phyloP scores from a whole-genome alignment of 2,329 filamentous ascomycete species.

The Cordyceps fumosorosea region DNA sequence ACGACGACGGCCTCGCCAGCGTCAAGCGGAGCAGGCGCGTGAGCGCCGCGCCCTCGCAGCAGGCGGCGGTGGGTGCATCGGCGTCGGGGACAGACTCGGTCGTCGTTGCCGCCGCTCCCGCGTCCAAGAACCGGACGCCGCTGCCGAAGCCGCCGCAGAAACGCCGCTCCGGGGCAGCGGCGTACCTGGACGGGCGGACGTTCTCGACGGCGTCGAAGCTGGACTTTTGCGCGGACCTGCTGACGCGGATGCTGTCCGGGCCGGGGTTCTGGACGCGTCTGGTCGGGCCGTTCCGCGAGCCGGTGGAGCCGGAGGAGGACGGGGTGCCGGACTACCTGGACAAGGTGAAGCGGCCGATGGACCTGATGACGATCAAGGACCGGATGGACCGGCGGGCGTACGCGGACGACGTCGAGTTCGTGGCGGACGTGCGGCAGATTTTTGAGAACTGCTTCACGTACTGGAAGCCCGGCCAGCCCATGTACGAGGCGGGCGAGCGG shows the following conservation, averaged over 20 bases:
- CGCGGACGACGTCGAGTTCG: constrained; percentile 44
- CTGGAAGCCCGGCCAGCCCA: constrained; percentile 48
- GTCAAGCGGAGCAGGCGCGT: constrained; percentile 39
- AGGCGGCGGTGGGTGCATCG: neutral
- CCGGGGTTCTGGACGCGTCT: constrained; percentile 62
- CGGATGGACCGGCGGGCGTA: constrained; percentile 54
- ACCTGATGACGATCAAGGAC: constrained; percentile 51
- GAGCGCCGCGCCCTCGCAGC: constrained; percentile 15
- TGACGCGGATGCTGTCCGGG: constrained; percentile 54
- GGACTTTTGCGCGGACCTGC: constrained; percentile 51
- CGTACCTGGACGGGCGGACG: constrained; percentile 24
- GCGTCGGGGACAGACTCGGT: constrained; percentile 16
- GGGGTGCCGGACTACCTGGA: constrained; percentile 56
- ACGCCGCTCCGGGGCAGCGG: constrained; percentile 29
- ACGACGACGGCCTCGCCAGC: constrained; percentile 28
- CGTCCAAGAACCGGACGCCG: constrained; percentile 23
- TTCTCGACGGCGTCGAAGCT: constrained; percentile 41
- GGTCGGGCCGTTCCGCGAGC: constrained; percentile 54
- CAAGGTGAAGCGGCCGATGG: constrained; percentile 56
- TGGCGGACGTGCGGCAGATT: constrained; percentile 53
- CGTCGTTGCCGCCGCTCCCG: neutral
- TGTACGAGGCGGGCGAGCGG: constrained; percentile 49
- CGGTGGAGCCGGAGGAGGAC: constrained; percentile 50
- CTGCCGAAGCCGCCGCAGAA: constrained; percentile 30
- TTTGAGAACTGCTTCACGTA: constrained; percentile 60